phyloP scores from a whole-genome alignment of 805 yeast genomes.

The Sugiyamaella lignohabitans region DNA sequence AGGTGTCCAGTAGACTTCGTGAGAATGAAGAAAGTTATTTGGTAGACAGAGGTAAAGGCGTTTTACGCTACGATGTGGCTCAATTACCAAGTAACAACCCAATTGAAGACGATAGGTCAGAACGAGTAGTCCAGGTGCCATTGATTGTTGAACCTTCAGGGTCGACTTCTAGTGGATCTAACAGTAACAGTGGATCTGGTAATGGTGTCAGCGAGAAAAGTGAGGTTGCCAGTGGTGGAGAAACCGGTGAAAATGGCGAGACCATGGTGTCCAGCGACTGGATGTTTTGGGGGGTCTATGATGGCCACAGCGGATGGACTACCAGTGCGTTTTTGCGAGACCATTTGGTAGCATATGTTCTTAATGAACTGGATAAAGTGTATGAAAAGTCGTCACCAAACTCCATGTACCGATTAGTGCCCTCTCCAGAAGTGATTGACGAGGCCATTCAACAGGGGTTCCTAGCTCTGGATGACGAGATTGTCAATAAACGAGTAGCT shows the following conservation, averaged over 20 bases:
- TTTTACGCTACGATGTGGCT: slow-evolving; percentile 77
- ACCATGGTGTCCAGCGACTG: slow-evolving; percentile 55
- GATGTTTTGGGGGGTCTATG: slow-evolving; percentile 93
- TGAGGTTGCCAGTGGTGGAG: slow-evolving; percentile 12
- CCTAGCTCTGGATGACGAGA: slow-evolving; percentile 74
- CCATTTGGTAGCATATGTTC: slow-evolving; percentile 67
- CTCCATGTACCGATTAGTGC: slow-evolving; percentile 45
- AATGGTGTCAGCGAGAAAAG: slow-evolving; percentile 6
- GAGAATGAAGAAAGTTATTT: slow-evolving; percentile 71
- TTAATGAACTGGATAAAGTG: slow-evolving; percentile 61
- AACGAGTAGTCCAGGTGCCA: slow-evolving; percentile 62
- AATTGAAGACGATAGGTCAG: slow-evolving; percentile 89
- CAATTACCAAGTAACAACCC: slow-evolving; percentile 91
- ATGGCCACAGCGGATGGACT: slow-evolving; percentile 96
- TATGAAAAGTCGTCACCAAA: slow-evolving; percentile 46
- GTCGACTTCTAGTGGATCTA: too few species aligned
- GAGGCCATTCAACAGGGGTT: slow-evolving; percentile 78
- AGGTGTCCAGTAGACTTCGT: slow-evolving; percentile 62
- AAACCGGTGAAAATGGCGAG: not conserved
- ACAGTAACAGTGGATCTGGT: too few species aligned
- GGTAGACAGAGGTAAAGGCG: slow-evolving; percentile 83
- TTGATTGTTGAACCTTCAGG: slow-evolving; percentile 30
- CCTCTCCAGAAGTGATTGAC: slow-evolving; percentile 64
- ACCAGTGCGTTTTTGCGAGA: slow-evolving; percentile 83
- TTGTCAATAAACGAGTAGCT: slow-evolving; percentile 69